Evolutionary conservation across 164 flowering plant species (phyloP).

Genomic region (Dillenia turbinata): DNA sequence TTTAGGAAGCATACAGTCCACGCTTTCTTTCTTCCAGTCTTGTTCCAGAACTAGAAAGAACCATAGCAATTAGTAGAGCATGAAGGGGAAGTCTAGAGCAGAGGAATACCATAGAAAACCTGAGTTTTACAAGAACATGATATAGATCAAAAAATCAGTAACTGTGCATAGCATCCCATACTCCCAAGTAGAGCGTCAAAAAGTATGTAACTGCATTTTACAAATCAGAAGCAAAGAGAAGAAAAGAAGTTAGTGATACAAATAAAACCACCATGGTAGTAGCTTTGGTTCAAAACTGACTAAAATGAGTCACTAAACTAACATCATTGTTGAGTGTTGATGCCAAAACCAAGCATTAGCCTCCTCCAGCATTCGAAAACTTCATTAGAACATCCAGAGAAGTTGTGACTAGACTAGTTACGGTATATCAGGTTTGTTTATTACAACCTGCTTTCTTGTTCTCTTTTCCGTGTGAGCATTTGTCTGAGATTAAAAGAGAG

Average conservation of each 20-base stretch:
- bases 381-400: background rate
- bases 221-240: background rate
- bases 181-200: too few species aligned
- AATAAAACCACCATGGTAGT: background rate
- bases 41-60: too few species aligned
- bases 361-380: conserved; percentile 12
- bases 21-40: too few species aligned
- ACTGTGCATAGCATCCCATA: too few species aligned
- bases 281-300: background rate
- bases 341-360: background rate
- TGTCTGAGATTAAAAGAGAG: background rate
- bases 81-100: too few species aligned
- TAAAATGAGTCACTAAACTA: background rate
- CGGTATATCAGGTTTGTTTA: conserved; percentile 6
- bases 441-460: conserved; percentile 5
- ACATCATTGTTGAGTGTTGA: background rate
- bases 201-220: too few species aligned
- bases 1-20: too few species aligned
- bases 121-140: too few species aligned
- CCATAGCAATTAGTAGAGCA: too few species aligned
- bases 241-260: background rate
- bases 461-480: conserved; percentile 1
- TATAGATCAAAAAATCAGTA: too few species aligned
- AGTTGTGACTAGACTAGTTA: conserved; percentile 8
- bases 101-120: too few species aligned